phyloP scores from a whole-genome alignment of 805 yeast genomes.

The Sungouiozyma ichnusensis region DNA sequence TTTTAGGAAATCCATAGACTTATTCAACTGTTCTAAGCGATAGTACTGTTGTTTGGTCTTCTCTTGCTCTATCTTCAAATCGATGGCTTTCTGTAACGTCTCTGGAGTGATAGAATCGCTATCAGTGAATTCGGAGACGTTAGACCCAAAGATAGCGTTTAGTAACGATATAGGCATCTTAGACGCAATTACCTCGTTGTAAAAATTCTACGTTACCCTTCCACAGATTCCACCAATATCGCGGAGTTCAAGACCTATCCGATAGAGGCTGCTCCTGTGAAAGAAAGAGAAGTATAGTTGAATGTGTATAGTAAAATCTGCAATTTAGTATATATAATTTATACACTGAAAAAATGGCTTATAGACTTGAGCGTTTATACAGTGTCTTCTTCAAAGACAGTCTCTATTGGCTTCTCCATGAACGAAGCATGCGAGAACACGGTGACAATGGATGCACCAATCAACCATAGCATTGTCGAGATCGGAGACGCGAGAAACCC shows the following conservation, averaged over 20 bases:
- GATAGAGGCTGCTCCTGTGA: neutral
- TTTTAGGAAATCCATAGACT: slow-evolving; percentile 51
- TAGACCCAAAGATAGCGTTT: slow-evolving; percentile 40
- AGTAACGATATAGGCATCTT: slow-evolving; percentile 9
- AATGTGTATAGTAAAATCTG: too few species aligned
- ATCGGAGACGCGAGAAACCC: slow-evolving; percentile 85
- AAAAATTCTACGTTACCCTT: too few species aligned
- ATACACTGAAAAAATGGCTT: too few species aligned
- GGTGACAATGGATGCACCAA: slow-evolving; percentile 71
- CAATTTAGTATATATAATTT: neutral
- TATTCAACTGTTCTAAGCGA: slow-evolving; percentile 49
- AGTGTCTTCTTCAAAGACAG: slow-evolving; percentile 76
- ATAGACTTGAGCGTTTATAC: slow-evolving; percentile 11
- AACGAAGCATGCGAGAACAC: slow-evolving; percentile 81
- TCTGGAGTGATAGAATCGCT: slow-evolving; percentile 40
- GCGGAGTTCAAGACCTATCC: too few species aligned
- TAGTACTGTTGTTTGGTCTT: slow-evolving; percentile 72
- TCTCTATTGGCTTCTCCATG: slow-evolving; percentile 92
- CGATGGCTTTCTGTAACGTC: slow-evolving; percentile 47
- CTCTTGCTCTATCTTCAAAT: slow-evolving; percentile 62
- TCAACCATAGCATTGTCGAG: slow-evolving; percentile 82
- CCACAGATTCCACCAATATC: neutral
- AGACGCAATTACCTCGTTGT: too few species aligned
- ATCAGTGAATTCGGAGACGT: slow-evolving; percentile 29
- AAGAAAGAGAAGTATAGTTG: too few species aligned